phyloP scores from a whole-genome alignment of 495 filamentous ascomycete species.

The Penicillium desertorum region DNA sequence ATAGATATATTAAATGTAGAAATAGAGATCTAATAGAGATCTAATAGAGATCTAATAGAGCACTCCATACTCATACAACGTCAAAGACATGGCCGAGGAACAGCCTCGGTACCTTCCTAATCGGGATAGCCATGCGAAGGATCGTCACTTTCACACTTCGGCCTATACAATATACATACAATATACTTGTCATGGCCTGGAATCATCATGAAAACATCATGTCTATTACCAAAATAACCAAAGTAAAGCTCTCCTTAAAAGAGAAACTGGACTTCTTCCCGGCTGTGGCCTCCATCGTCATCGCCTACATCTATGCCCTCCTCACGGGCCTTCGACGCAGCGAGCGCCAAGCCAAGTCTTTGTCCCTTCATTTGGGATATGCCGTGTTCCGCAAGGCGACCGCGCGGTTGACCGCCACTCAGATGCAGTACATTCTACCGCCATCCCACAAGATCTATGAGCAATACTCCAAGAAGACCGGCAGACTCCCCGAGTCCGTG shows the following conservation, averaged over 20 bases:
- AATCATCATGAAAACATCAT: slow-evolving; percentile 3
- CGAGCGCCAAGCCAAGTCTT: slow-evolving; percentile 34
- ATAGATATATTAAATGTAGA: no score
- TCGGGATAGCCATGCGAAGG: neutral
- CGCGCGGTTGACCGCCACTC: slow-evolving; percentile 27
- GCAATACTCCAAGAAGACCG: slow-evolving; percentile 40
- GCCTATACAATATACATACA: no score
- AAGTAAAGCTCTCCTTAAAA: slow-evolving; percentile 26
- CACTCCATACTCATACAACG: no score
- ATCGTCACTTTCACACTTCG: neutral
- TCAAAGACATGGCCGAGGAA: no score
- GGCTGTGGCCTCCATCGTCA: slow-evolving; percentile 29
- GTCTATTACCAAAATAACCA: slow-evolving; percentile 11
- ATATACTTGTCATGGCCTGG: neutral
- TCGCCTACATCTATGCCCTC: slow-evolving; percentile 34
- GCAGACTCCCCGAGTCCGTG: slow-evolving; percentile 46
- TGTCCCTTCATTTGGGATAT: slow-evolving; percentile 42
- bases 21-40: no score
- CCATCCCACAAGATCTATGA: slow-evolving; percentile 52
- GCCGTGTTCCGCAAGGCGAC: slow-evolving; percentile 40
- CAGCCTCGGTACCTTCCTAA: neutral
- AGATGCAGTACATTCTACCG: slow-evolving; percentile 41
- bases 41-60: no score
- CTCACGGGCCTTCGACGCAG: slow-evolving; percentile 38
- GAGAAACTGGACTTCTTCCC: slow-evolving; percentile 41